Base-by-base conservation (phyloP, 2,329 filamentous ascomycete species). In the Diplodia mutila region DNA sequence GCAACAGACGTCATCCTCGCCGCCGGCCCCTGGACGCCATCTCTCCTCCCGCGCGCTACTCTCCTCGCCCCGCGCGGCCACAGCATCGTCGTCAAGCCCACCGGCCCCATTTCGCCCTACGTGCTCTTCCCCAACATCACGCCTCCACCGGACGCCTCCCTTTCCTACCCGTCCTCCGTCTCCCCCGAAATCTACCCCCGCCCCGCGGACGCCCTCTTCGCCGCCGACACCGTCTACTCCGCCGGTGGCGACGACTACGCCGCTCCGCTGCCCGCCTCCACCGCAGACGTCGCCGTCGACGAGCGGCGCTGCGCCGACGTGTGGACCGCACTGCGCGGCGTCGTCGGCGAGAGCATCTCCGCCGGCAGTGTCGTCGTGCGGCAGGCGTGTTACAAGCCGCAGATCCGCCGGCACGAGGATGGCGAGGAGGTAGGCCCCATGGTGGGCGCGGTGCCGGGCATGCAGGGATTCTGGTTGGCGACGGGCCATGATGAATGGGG, bases 51-150 rank as follows among this genome's bases (percentile, higher is more conserved):
- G 2, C 21, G 39, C 67, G 54, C 14, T 21, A 12, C 16, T 12
- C 54, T 59, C 34, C 32, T 46, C 21, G 23, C 64, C 64, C 61
- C 67, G 61, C 69, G 64, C 63, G 32, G 46, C 61, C 46, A 23
- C 57, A 59, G n/a, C 51, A 48, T 57, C 55, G 46, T 66, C 67
- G 67, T 61, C 54, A 67, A 68, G 49, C 51, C 51, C 61, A 55
- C 48, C 61, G 72, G 72, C 72, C 73, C 74, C 72, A 74, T 59
- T 21, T 59, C 54, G 11, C 54, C 54, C 12, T 34, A 59, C 54
- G 23, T 59, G 11, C 37, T 59, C 11, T 59, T 59, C 54, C 37
- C 54, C 5, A 27, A 9, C 37, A 59, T 46, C 54, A 2, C 54
- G 4, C 21, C 34, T 9, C 34, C 54, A 4, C 34, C 53, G 8